Base-by-base conservation (phyloP, 1,284 basidiomycete species). In the Erythrobasidium hasegawianum region DNA sequence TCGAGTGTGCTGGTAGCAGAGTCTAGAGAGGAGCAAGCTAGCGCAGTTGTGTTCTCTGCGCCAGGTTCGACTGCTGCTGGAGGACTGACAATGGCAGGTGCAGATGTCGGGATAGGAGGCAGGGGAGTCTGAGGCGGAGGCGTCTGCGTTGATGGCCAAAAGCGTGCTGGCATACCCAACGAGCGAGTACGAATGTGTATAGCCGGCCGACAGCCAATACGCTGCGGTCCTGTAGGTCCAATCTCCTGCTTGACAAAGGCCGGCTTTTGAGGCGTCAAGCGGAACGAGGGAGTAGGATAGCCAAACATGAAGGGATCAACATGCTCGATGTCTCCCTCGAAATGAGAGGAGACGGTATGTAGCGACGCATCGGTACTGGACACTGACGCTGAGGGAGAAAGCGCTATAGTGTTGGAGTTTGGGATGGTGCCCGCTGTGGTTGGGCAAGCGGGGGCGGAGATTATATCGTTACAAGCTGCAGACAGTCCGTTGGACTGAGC, bases 131-230 rank as follows among this genome's bases (percentile, higher is more conserved):
- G 18, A 22, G 50, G 50, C 5, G 50, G 50, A 3, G 50, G 50
- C 16, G 50, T 24, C 20, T 24, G 43, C n/a, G 16, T 18, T 7
- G 43, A 47, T 5, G 22, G 43, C 43, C n/a, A 47, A 14, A 47
- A 47, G n/a, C 8, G 16, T 29, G 26, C 20, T 24, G 14, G 18
- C 20, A 26, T 29, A 9, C 50, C 50, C n/a, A 53, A 20, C 3
- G 50, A 53, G 5, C 26, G n/a, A 16, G 50, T 53, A 16, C 50
- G 50, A 22, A 53, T 29, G 26, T 53, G 50, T 22, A 53, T 53
- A 16, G 50, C n/a, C 50, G 50, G 50, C 16, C 50, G n/a, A 16
- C 8, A 24, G 7, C 8, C 20, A 9, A 20, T 53, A 16, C 20
- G 50, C 11, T 33, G 33, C 11, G 11, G 4, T 33, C 33, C 33